A percentile compares a stretch with the other conserved stretches of the same genome.
These are phyloP conservation scores for Daldinia caldariorum DNA, from an alignment of 495 filamentous ascomycete species.

Conservation along the genomic window DNA sequence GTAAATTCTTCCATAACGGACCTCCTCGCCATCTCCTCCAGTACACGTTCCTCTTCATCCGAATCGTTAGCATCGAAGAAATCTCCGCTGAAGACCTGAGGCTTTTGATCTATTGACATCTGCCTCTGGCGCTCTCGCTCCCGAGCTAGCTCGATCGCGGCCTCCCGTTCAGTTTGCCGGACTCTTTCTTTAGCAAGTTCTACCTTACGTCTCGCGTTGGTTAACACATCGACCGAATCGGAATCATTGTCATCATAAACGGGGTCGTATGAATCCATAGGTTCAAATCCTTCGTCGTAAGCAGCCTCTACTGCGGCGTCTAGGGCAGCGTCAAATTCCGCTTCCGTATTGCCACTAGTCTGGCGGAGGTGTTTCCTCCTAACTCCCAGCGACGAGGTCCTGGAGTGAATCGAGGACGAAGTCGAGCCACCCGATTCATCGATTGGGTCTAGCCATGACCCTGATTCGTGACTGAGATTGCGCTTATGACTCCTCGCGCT, in stretches of 20 bases:
- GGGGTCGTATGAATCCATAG: constrained; percentile 63
- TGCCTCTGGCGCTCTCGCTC: constrained; percentile 60
- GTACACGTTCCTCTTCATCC: constrained; percentile 89
- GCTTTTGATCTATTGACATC: constrained; percentile 42
- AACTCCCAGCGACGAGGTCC: constrained; percentile 74
- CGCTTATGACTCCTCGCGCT: constrained; percentile 57
- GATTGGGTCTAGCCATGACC: constrained; percentile 96
- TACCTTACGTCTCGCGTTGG: constrained; percentile 72
- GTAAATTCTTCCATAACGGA: constrained; percentile 90
- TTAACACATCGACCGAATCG: constrained; percentile 59
- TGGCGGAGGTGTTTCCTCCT: constrained; percentile 72
- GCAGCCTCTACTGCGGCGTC: constrained; percentile 97
- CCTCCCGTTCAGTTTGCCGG: constrained; percentile 78
- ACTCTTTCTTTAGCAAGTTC: constrained; percentile 82
- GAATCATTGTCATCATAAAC: constrained; percentile 47
- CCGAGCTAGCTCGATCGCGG: constrained; percentile 68
- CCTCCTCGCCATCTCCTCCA: constrained; percentile 92
- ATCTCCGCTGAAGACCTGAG: constrained; percentile 45
- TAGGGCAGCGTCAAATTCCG: constrained; percentile 93
- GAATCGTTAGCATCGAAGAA: constrained; percentile 75
- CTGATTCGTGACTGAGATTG: constrained; percentile 75
- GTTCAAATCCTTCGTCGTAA: constrained; percentile 92
- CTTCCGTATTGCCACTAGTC: constrained; percentile 80
- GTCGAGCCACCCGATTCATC: constrained; percentile 91
- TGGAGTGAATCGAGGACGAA: constrained; percentile 81